Conservation (phyloP, 1,284 basidiomycete species). For the Tausonia pullulans region DNA sequence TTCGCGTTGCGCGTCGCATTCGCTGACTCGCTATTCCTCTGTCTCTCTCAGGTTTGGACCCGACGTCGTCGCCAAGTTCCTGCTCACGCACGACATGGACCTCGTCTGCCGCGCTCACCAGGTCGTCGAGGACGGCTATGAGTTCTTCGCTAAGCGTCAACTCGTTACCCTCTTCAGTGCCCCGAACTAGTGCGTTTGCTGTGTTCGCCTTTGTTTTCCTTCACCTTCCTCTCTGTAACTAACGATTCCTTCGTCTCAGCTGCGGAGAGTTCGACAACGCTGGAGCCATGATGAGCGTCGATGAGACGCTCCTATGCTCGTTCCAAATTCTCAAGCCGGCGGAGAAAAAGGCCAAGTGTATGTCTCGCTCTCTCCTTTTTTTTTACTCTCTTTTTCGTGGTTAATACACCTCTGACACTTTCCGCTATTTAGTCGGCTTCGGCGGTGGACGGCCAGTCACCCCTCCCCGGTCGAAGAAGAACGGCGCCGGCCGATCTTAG, state of each 20-base stretch:
- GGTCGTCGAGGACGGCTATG: conserved; percentile 35
- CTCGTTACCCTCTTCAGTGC: conserved; percentile 41
- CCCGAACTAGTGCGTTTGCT: conserved; percentile 32
- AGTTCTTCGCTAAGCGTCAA: conserved; percentile 41
- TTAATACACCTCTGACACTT: neutral
- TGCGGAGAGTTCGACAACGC: conserved; percentile 75
- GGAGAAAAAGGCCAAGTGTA: conserved; percentile 10
- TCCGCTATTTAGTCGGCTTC: neutral
- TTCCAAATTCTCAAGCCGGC: conserved; percentile 52
- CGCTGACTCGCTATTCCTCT: neutral
- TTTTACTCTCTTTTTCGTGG: neutral
- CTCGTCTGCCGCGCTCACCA: conserved; percentile 27
- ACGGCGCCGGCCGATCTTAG: neutral
- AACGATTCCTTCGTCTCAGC: conserved; percentile 7
- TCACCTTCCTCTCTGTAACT: conserved; percentile 6
- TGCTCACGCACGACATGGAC: conserved; percentile 42
- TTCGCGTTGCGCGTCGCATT: neutral
- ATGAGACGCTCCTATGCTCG: conserved; percentile 92
- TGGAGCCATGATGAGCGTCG: conserved; percentile 99
- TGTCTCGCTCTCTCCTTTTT: neutral
- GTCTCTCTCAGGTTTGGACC: conserved; percentile 31
- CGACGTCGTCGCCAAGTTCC: conserved; percentile 40
- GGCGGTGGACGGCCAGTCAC: conserved; percentile 8
- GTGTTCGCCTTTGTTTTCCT: neutral
- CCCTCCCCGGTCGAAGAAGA: conserved; percentile 14